These are phyloP conservation scores for Jacaranda mimosifolia DNA, from an alignment of 257 asterid species.

Conservation along the genomic window DNA sequence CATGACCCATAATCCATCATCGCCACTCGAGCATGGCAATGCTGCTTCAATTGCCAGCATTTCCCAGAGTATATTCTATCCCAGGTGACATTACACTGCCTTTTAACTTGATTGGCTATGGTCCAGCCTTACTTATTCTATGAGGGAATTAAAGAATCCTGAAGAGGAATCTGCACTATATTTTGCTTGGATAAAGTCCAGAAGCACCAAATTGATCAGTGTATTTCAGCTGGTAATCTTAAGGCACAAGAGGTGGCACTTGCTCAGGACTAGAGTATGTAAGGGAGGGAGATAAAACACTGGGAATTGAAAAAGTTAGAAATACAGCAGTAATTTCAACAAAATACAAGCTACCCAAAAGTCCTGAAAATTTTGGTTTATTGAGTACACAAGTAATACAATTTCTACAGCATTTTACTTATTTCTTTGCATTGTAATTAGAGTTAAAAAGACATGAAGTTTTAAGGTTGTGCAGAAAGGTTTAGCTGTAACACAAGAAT, in stretches of 20 bases:
- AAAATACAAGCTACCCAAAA: too few relatives aligned
- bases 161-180: too few relatives aligned
- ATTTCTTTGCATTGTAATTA: background rate
- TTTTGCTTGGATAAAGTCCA: too few relatives aligned
- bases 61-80: constrained; percentile 61
- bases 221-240: too few relatives aligned
- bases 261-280: too few relatives aligned
- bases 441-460: background rate
- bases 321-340: too few relatives aligned
- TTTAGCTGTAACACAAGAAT: background rate
- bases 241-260: too few relatives aligned
- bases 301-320: too few relatives aligned
- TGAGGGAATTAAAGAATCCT: too few relatives aligned
- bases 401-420: background rate
- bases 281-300: too few relatives aligned
- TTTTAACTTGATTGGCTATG: background rate
- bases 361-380: background rate
- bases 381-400: background rate
- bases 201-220: too few relatives aligned
- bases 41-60: constrained; percentile 58
- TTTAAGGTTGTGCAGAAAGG: background rate
- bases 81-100: constrained; percentile 49
- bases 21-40: constrained; percentile 30
- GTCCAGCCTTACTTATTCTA: background rate
- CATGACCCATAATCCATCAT: constrained; percentile 24